Base-by-base conservation (phyloP, 495 filamentous ascomycete species). In the Podospora australis region DNA sequence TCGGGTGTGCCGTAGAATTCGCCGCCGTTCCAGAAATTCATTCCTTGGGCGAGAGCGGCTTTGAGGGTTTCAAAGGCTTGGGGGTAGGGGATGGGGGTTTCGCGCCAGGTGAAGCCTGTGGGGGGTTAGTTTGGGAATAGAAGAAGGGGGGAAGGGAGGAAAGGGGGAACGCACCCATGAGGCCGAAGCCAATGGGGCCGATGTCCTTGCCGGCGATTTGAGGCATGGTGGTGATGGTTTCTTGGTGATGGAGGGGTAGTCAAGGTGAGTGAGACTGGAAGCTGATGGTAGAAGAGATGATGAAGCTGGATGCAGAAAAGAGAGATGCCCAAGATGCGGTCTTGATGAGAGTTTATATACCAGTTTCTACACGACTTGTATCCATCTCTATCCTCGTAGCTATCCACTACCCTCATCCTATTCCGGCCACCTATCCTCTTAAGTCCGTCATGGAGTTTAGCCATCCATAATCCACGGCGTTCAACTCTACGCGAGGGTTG, bases 21-120 rank as follows among this genome's bases (percentile, higher is more conserved):
- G 56, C 83, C 86, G 41, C 74, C 87, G 60, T 92, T 91, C 82
- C 86, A 88, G 67, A 86, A 82, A 67, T 86, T 66, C 73, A 76
- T 68, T 34, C 86, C 86, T n/a, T 68, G 65, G 17, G 70, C 64
- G 34, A 92, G 70, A 14, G 88, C 75, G 24, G 80, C 74, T 55
- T 78, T 78, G 66, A 94, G 72, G 8, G 80, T 76, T 45, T 78
- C 71, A 59, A 91, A 83, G 50, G 79, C 73, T 48, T 82, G 67
- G n/a, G 82, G 77, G 34, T 83, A 64, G 6, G 82, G 55, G 4
- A 76, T 65, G 2, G 72, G 45, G 1, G 16, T 53, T 0, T 68
- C 50, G 10, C 80, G 73, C 86, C 84, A 90, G 26, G 88, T 94
- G 44, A 95, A 70, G 57, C 86, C 83, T 86, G 53, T 6, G 26